Conservation (phyloP, 75 land plant genomes). For the Azolla pinnata region DNA sequence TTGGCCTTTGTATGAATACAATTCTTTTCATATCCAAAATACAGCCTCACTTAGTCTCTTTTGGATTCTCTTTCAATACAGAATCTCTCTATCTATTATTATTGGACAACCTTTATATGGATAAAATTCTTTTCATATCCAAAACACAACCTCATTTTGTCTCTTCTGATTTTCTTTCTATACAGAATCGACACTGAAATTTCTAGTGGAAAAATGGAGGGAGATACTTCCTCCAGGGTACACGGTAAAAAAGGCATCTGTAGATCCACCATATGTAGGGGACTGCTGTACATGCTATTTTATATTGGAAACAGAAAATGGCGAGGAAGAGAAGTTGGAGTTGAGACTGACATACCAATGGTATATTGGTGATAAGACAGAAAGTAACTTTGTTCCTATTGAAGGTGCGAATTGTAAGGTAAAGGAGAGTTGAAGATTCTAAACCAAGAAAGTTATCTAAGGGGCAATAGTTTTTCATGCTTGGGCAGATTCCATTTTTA, state of each 20-base stretch:
- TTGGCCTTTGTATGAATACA: no score
- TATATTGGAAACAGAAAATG: slow-evolving; percentile 37
- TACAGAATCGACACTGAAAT: slow-evolving; percentile 70
- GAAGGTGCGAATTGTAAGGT: slow-evolving; percentile 60
- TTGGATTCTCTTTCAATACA: no score
- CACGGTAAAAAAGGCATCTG: slow-evolving; percentile 50
- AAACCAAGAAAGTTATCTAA: no score
- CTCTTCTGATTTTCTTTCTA: background rate
- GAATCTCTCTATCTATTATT: no score
- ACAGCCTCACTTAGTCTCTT: no score
- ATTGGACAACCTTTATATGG: no score
- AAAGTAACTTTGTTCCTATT: slow-evolving; percentile 52
- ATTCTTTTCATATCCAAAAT: no score
- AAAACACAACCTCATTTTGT: no score
- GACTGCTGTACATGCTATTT: slow-evolving; percentile 78
- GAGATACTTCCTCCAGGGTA: slow-evolving; percentile 68
- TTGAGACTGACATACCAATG: slow-evolving; percentile 59
- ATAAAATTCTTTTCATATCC: no score
- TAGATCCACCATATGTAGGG: slow-evolving; percentile 73
- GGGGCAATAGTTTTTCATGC: background rate
- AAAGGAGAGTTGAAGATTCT: background rate
- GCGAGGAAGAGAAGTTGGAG: slow-evolving; percentile 20
- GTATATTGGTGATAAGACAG: slow-evolving; percentile 70
- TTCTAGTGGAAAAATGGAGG: slow-evolving; percentile 65
- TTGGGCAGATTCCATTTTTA: background rate